Conservation (phyloP, 2,329 filamentous ascomycete species). For the Monosporascus sp. region DNA sequence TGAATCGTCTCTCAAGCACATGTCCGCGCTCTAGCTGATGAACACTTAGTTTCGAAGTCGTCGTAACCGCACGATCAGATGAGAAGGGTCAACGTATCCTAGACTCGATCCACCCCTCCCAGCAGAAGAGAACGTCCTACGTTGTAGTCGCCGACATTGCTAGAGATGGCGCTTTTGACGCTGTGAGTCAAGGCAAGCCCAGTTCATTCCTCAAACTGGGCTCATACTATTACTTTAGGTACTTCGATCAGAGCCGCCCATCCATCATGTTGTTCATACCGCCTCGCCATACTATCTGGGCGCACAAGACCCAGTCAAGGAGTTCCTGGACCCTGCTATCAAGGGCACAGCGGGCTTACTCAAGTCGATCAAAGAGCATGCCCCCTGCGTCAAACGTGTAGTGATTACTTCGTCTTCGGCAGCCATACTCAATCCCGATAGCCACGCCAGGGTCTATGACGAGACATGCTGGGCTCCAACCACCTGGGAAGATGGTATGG, state of each 20-base stretch:
- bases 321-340: slow-evolving; percentile 52
- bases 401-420: slow-evolving; percentile 49
- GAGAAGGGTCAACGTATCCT: slow-evolving; percentile 42
- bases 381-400: slow-evolving; percentile 55
- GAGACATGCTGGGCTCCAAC: slow-evolving; percentile 34
- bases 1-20: slow-evolving; percentile 14
- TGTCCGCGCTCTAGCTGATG: slow-evolving; percentile 36
- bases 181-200: slow-evolving; percentile 27
- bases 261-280: slow-evolving; percentile 71
- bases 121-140: slow-evolving; percentile 37
- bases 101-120: slow-evolving; percentile 34
- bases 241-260: slow-evolving; percentile 43
- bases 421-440: slow-evolving; percentile 34
- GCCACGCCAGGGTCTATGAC: slow-evolving; percentile 34
- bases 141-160: slow-evolving; percentile 69
- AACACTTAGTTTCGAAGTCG: slow-evolving; percentile 35
- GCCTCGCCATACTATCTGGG: slow-evolving; percentile 70
- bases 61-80: slow-evolving; percentile 42
- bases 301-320: slow-evolving; percentile 43
- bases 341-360: slow-evolving; percentile 47
- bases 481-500: slow-evolving; percentile 31
- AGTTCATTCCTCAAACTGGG: not conserved
- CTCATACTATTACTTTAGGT: slow-evolving; percentile 17
- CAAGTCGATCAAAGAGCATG: slow-evolving; percentile 39
- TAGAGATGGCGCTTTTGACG: slow-evolving; percentile 62